Conservation (phyloP, 305 asterid genomes). For the Striga hermonthica region DNA sequence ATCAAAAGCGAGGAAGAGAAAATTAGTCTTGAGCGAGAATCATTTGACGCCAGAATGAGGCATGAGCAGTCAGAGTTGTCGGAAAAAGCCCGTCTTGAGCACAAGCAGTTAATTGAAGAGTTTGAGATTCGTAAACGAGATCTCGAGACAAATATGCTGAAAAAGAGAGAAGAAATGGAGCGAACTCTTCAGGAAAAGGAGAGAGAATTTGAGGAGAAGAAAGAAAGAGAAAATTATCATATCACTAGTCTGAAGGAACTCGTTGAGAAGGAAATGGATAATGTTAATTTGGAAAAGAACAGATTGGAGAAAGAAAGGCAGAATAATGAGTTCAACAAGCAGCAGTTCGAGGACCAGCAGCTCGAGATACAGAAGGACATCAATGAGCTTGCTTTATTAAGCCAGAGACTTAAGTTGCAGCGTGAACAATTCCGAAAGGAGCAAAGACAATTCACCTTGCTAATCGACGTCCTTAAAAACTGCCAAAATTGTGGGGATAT, state of each 20-base stretch:
- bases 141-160: conserved; percentile 69
- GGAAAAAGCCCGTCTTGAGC: conserved; percentile 52
- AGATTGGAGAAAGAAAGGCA: conserved; percentile 61
- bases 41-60: conserved; percentile 67
- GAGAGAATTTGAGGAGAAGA: conserved; percentile 51
- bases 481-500: conserved; percentile 65
- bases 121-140: conserved; percentile 53
- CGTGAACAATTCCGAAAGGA: conserved; percentile 57
- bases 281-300: conserved; percentile 43
- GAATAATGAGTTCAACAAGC: conserved; percentile 46
- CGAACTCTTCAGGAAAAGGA: conserved; percentile 50
- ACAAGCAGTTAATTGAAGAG: conserved; percentile 47
- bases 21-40: conserved; percentile 62
- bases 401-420: conserved; percentile 63
- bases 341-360: conserved; percentile 65
- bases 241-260: conserved; percentile 50
- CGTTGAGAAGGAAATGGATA: conserved; percentile 46
- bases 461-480: conserved; percentile 51
- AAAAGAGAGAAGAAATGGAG: conserved; percentile 59
- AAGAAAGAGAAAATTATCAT: conserved; percentile 42
- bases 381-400: conserved; percentile 59
- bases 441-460: conserved; percentile 51
- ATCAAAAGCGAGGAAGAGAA: conserved; percentile 65
- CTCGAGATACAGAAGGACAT: conserved; percentile 77
- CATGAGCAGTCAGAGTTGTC: conserved; percentile 51